Percentiles rank a stretch among this genome's conserved stretches.
These are phyloP conservation scores for Spinellus fusiger DNA, from an alignment of 192 early-diverging fungal species.

Conservation along the genomic window DNA sequence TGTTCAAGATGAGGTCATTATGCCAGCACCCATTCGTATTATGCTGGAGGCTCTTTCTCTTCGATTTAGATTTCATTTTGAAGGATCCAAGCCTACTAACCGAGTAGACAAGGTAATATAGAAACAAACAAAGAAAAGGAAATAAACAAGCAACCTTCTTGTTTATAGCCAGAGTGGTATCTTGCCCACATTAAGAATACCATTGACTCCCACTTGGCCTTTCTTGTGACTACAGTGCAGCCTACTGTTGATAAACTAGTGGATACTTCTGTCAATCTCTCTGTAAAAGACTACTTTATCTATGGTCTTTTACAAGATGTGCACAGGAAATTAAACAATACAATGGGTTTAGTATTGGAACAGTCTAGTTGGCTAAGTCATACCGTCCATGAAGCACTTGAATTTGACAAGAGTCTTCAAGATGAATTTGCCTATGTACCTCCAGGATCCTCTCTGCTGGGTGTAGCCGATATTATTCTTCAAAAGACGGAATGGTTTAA, in stretches of 20 bases:
- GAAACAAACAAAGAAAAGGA: neutral
- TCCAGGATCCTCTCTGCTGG: constrained; percentile 37
- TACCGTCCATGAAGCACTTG: constrained; percentile 55
- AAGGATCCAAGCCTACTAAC: constrained; percentile 60
- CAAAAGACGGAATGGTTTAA: constrained; percentile 51
- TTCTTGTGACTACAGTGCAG: constrained; percentile 59
- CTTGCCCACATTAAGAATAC: constrained; percentile 52
- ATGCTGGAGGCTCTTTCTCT: constrained; percentile 56
- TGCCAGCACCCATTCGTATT: constrained; percentile 45
- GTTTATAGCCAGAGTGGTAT: constrained; percentile 70
- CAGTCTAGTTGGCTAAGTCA: constrained; percentile 59
- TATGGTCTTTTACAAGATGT: constrained; percentile 47
- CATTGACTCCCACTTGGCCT: constrained; percentile 56
- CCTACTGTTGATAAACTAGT: constrained; percentile 38
- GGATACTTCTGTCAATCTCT: constrained; percentile 30
- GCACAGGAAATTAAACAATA: constrained; percentile 48
- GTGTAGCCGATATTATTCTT: constrained; percentile 34
- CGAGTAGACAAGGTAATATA: constrained; percentile 61
- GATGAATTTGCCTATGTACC: constrained; percentile 52
- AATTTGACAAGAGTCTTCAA: constrained; percentile 64
- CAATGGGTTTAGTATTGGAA: constrained; percentile 42
- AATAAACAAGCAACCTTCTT: neutral
- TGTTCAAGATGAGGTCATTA: constrained; percentile 11
- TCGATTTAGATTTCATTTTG: constrained; percentile 72
- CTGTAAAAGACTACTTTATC: constrained; percentile 69